Percentiles rank a stretch among this genome's conserved stretches.
Conservation (phyloP, 2,329 filamentous ascomycete genomes). For the Colletotrichum lini region DNA sequence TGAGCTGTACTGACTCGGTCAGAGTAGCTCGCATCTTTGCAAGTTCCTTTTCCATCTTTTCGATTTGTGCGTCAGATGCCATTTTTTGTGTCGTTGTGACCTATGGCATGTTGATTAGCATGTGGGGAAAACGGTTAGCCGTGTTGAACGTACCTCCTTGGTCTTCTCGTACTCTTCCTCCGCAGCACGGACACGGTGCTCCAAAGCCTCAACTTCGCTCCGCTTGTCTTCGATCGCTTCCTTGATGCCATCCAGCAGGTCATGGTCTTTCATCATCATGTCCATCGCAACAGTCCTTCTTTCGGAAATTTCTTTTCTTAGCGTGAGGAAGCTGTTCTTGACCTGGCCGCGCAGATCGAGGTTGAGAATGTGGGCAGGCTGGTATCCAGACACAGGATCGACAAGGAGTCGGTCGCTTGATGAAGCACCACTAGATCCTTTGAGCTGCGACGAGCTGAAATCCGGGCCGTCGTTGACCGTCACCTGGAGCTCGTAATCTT, state of each 20-base stretch:
- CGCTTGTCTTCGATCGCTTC: conserved; percentile 97
- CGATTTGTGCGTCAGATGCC: conserved; percentile 92
- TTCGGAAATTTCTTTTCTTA: conserved; percentile 94
- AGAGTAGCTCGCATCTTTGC: conserved; percentile 89
- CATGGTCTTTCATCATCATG: conserved; percentile 93
- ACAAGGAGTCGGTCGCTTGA: conserved; percentile 82
- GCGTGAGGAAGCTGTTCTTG: conserved; percentile 81
- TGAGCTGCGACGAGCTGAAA: conserved; percentile 75
- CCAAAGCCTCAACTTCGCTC: conserved; percentile 90
- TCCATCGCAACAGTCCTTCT: conserved; percentile 86
- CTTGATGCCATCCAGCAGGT: conserved; percentile 93
- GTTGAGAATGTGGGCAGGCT: conserved; percentile 89
- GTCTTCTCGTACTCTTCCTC: conserved; percentile 96
- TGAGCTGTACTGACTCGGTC: conserved; percentile 87
- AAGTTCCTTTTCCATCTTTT: conserved; percentile 99
- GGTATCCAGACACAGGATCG: conserved; percentile 88
- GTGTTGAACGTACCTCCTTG: conserved; percentile 73
- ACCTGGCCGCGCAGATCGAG: conserved; percentile 88
- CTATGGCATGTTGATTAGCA: conserved; percentile 39
- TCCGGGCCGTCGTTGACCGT: conserved; percentile 84
- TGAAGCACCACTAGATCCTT: conserved; percentile 61
- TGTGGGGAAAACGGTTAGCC: background rate
- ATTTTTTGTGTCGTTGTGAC: conserved; percentile 88
- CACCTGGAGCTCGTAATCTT: conserved; percentile 87
- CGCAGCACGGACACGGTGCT: conserved; percentile 88